phyloP scores from a whole-genome alignment of 768 basidiomycete species.

The Gloeopeniophorella convolvens region DNA sequence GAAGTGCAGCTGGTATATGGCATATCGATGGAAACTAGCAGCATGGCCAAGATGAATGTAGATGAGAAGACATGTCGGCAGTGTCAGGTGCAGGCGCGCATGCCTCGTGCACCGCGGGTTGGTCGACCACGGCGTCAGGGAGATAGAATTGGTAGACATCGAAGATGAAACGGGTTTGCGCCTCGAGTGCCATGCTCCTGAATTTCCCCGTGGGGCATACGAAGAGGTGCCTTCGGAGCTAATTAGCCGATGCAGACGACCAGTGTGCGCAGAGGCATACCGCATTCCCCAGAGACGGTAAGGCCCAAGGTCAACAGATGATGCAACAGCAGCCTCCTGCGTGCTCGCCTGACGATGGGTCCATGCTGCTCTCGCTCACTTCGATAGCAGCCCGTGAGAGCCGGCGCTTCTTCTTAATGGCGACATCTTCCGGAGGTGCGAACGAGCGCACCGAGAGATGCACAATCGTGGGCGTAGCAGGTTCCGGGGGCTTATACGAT shows the following conservation, averaged over 20 bases:
- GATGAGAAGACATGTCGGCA: neutral
- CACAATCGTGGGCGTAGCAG: conserved; percentile 51
- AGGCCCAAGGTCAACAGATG: conserved; percentile 29
- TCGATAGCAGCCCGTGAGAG: conserved; percentile 24
- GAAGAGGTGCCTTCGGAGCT: neutral
- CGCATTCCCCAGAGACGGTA: neutral
- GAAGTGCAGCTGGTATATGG: conserved; percentile 2
- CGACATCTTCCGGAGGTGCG: conserved; percentile 43
- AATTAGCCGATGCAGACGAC: neutral
- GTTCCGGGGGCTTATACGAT: conserved; percentile 26
- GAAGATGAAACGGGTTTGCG: no score
- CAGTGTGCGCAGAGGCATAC: neutral
- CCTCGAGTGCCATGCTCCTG: neutral
- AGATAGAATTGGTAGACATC: no score
- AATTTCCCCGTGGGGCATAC: neutral
- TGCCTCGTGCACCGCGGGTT: no score
- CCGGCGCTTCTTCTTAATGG: conserved; percentile 47
- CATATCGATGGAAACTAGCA: neutral
- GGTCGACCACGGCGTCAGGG: no score
- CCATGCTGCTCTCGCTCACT: neutral
- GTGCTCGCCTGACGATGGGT: conserved; percentile 13
- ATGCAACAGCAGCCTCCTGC: conserved; percentile 32
- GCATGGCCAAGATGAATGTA: neutral
- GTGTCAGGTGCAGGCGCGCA: no score
- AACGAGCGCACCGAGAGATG: conserved; percentile 67